Conservation (phyloP, 1,139 yeast genomes). For the Suhomyces atakaporum region DNA sequence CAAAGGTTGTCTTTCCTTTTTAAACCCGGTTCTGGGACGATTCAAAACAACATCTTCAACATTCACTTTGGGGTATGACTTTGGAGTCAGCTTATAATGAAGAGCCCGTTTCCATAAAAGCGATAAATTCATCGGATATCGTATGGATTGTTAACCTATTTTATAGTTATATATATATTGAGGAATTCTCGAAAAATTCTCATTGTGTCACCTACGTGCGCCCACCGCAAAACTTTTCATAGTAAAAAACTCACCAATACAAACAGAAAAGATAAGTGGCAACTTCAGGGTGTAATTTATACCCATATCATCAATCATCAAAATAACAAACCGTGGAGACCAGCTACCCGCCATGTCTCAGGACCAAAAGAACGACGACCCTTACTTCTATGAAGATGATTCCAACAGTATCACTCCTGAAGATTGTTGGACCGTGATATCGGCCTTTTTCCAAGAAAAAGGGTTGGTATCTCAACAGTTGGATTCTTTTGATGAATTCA, state of each 20-base stretch:
- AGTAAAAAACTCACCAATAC: conserved; percentile 5
- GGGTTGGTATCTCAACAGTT: conserved; percentile 97
- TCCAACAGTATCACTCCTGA: conserved; percentile 86
- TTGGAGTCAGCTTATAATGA: conserved; percentile 36
- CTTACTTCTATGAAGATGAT: conserved; percentile 64
- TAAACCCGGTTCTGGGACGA: conserved; percentile 42
- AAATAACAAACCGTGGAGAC: conserved; percentile 2
- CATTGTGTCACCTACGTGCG: conserved; percentile 7
- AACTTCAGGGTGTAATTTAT: conserved; percentile 4
- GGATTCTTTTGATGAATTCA: conserved; percentile 97
- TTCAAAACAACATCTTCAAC: conserved; percentile 41
- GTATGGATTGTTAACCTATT: too few relatives aligned
- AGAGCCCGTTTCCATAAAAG: conserved; percentile 21
- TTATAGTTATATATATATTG: too few relatives aligned
- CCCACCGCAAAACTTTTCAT: conserved; percentile 10
- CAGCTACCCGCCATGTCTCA: conserved; percentile 17
- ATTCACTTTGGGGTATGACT: conserved; percentile 44
- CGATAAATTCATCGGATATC: too few relatives aligned
- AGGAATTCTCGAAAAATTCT: conserved; percentile 10
- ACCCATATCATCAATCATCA: conserved; percentile 6
- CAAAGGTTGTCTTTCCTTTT: conserved; percentile 42
- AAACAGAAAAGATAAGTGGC: conserved; percentile 8
- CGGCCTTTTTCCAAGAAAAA: conserved; percentile 92
- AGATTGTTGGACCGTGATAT: conserved; percentile 98
- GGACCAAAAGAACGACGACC: conserved; percentile 50